Evolutionary conservation across 805 yeast species (phyloP).

Genomic region (Candida insectalens): DNA sequence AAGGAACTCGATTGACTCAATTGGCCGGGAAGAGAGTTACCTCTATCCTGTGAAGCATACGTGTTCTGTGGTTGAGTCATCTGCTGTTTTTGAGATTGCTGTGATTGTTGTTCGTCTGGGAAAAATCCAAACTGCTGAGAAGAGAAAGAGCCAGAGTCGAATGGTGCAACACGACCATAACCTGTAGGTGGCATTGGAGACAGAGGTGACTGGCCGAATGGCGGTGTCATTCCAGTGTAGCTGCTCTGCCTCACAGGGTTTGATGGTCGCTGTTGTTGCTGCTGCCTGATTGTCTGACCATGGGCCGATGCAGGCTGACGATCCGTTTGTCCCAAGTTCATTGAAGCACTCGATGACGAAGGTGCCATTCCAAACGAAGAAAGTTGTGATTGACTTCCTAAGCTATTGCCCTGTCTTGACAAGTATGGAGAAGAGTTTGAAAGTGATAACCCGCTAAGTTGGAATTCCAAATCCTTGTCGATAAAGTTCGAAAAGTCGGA

Average conservation of each 20-base stretch:
- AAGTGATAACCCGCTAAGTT: conserved; percentile 10
- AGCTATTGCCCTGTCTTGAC: not conserved
- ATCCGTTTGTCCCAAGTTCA: no score
- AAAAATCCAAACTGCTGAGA: conserved; percentile 3
- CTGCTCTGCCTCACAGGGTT: no score
- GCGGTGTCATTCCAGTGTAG: not conserved
- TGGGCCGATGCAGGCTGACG: no score
- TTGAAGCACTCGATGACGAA: conserved; percentile 1
- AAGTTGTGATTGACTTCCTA: conserved; percentile 1
- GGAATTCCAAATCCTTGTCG: conserved; percentile 13
- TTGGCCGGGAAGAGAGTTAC: conserved; percentile 6
- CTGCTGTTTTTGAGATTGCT: no score
- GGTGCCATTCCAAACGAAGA: conserved; percentile 2
- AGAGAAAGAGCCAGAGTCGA: no score
- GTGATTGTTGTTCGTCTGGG: no score
- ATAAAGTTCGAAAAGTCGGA: conserved; percentile 6
- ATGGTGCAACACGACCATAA: no score
- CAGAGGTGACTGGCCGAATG: not conserved
- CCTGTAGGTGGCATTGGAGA: not conserved
- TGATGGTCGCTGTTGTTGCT: no score
- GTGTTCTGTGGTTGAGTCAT: no score
- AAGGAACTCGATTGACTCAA: conserved; percentile 6
- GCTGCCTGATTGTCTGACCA: no score
- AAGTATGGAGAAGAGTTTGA: conserved; percentile 6
- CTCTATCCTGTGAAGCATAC: not conserved